Evolutionary conservation across 139 green algal species (phyloP).

Genomic region (Tetraselmis chui): DNA sequence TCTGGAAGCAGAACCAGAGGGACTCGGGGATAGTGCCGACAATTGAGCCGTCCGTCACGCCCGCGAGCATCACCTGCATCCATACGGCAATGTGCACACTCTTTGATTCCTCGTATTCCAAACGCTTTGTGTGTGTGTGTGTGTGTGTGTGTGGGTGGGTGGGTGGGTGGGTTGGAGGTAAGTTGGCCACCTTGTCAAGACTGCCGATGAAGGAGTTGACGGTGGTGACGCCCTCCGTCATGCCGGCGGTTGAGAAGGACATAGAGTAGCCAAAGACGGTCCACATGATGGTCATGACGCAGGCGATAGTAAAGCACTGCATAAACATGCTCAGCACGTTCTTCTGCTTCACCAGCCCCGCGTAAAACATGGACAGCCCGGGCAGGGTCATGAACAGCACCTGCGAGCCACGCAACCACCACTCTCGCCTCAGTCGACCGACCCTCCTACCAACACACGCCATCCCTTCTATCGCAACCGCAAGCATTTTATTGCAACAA

Average conservation of each 20-base stretch:
- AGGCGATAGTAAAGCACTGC: slow-evolving; percentile 23
- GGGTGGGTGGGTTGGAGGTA: too few species aligned
- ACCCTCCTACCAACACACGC: too few species aligned
- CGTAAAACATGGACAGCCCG: slow-evolving; percentile 35
- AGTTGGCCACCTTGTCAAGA: slow-evolving; percentile 34
- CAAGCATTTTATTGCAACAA: too few species aligned
- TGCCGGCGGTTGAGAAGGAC: slow-evolving; percentile 22
- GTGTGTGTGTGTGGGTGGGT: background rate
- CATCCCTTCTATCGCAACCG: too few species aligned
- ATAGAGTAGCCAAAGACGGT: slow-evolving; percentile 28
- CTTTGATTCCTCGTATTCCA: too few species aligned
- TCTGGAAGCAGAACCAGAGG: slow-evolving; percentile 34
- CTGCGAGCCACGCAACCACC: slow-evolving; percentile 16
- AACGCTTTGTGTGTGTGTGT: too few species aligned
- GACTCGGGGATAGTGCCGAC: slow-evolving; percentile 28
- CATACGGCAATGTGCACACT: too few species aligned
- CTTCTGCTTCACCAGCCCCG: slow-evolving; percentile 25
- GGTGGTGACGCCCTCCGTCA: slow-evolving; percentile 5
- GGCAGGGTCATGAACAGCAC: slow-evolving; percentile 41
- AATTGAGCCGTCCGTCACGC: slow-evolving; percentile 16
- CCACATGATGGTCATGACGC: slow-evolving; percentile 30
- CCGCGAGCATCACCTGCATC: slow-evolving; percentile 10
- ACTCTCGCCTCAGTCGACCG: too few species aligned
- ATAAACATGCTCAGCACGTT: slow-evolving; percentile 30
- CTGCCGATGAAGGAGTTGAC: slow-evolving; percentile 22